Evolutionary conservation across 2,329 filamentous ascomycete genomes (phyloP), one percentile per base, ranked within the genome.

Genomic region (Plenodomus tracheiphilus): DNA sequence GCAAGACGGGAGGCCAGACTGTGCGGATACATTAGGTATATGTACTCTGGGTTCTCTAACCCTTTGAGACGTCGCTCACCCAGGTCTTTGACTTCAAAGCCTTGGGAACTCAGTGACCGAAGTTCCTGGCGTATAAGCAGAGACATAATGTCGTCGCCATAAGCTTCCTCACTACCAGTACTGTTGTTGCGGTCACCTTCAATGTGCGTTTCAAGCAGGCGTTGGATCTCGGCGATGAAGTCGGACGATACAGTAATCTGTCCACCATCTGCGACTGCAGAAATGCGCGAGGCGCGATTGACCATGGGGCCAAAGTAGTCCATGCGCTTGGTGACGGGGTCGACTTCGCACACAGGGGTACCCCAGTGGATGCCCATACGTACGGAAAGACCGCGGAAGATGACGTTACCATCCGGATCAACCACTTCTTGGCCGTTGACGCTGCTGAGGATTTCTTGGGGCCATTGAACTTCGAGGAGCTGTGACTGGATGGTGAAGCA

Each of bases 261-360:
- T 0, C 94, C 94, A 53, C 94, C 94, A 69, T 99, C 94, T 30
- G 94, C 94, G 37, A 96, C 92, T 18, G 90, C 88, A 6, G 91
- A 94, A 58, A 99, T 96, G 75, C 94, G 88, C 15, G 94, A 88
- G 0, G 94, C 91, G 67, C 95, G 92, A 75, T 99, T 99, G 65
- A 99, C 94, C 91, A 99, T 99, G 13, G 94, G 94, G 0, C 94
- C 94, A 69, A 97, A 99, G 75, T 99, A 99, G 66, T 99, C 94
- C 94, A 99, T 99, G 55, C 94, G 91, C 49, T 92, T 88, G 1
- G 94, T 99, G 41, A 99, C 92, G 0, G 94, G 94, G 72, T 99
- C 94, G 41, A 88, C 88, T 73, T 99, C 94, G 69, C 91, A 96
- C 62, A 99, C 91, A 5, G 93, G 94, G 51, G 89, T 86, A 58